Conservation (phyloP, 371 early-diverging fungal genomes). For the Lichtheimia ornata region DNA sequence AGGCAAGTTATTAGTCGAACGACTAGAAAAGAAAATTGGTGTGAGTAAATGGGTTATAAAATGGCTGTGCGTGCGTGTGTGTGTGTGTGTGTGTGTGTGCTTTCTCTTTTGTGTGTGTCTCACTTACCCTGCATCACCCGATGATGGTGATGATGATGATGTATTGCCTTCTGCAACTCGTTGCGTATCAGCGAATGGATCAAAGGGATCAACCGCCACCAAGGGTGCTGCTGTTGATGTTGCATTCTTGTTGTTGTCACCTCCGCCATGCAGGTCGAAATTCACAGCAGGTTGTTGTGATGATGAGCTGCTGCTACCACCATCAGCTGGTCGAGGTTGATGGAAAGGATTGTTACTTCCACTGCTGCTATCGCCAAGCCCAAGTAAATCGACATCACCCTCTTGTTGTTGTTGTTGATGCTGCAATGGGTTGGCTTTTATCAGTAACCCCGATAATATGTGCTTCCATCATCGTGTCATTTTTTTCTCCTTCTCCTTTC, state of each 20-base stretch:
- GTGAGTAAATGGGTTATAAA: no score
- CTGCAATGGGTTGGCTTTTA: not conserved
- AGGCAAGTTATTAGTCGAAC: constrained; percentile 22
- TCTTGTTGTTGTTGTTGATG: not conserved
- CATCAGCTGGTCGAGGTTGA: no score
- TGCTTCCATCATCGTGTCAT: constrained; percentile 7
- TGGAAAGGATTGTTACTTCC: not conserved
- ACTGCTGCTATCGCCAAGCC: constrained; percentile 3
- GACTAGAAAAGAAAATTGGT: not conserved
- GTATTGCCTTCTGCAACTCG: constrained; percentile 11
- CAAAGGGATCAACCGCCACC: constrained; percentile 33
- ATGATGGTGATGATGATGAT: constrained; percentile 16
- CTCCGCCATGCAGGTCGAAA: not conserved
- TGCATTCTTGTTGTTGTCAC: not conserved
- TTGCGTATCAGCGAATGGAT: constrained; percentile 43
- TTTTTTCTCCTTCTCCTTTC: not conserved
- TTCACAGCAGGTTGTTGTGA: not conserved
- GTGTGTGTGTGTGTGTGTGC: not conserved
- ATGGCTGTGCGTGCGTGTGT: not conserved
- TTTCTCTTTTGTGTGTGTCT: constrained; percentile 6
- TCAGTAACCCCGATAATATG: not conserved
- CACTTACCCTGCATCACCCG: constrained; percentile 33
- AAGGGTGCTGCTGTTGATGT: constrained; percentile 9
- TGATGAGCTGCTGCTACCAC: not conserved
- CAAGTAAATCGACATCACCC: no score